Evolutionary conservation across 345 rosid species (phyloP), one percentile per base, ranked within the genome.

Genomic region (Gossypium longicalyx): DNA sequence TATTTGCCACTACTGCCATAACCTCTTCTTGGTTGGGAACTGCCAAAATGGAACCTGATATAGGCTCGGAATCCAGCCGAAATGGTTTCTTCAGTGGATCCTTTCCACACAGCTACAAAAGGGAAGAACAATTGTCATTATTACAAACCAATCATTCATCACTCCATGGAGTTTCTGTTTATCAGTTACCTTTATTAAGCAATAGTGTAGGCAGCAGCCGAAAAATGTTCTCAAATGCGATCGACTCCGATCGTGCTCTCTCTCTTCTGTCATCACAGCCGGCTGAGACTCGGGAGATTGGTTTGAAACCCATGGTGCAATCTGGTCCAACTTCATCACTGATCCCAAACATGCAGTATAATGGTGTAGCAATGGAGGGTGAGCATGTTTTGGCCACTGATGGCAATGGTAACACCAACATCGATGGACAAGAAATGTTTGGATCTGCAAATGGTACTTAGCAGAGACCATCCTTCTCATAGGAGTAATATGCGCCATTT

Each of bases 261-360:
- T 89, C 93, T 91, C 96, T 91, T 91, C 96, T 91, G 96, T 91
- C 96, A 90, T 83, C 88, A 60, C 87, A 82, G 5, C 83, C 80
- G 8, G 52, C 87, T 45, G 79, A 76, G 68, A 79, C 82, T 66
- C 72, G 75, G 70, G 86, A 80, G 71, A 77, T 82, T 58, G 84
- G 82, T 71, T 65, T 82, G 72, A 77, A 75, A 85, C 79, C 80
- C 77, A 71, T 81, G 71, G 81, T 72, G 80, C 87, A 82, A 49
- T 77, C 82, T 72, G 77, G 74, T 79, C 73, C 82, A 48, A 70
- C 86, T 64, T 88, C 80, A 72, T 66, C 82, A 64, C 59, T 77
- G 77, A 82, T 80, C 77, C 72, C 90, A 3, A 81, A 80, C 65
- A 65, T 80, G 77, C 85, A 76, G 52, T 81, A 84, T 72, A 80